Percentiles rank a stretch among this genome's conserved stretches.
phyloP scores from a whole-genome alignment of 352 stramenopile genomes.

The Thraustochytrium striatum region DNA sequence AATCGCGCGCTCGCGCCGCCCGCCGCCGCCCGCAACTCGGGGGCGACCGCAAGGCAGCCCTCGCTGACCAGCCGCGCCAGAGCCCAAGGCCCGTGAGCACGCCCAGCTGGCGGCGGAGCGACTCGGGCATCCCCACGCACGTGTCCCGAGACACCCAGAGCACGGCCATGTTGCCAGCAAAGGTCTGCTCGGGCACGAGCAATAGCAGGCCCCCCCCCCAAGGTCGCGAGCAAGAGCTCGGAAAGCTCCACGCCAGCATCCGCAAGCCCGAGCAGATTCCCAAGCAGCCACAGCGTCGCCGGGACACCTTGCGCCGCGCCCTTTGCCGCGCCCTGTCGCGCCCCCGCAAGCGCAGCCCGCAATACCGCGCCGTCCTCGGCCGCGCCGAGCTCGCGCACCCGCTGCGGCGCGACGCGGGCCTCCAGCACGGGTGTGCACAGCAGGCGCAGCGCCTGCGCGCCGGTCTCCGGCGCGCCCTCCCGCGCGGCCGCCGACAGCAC shows the following conservation, averaged over 20 bases:
- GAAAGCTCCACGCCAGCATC: not conserved
- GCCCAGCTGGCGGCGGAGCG: not conserved
- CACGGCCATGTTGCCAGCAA: conserved; percentile 23
- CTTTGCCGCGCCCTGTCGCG: conserved; percentile 47
- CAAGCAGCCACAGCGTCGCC: conserved; percentile 54
- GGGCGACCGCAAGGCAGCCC: not conserved
- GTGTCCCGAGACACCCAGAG: not conserved
- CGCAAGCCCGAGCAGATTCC: not conserved
- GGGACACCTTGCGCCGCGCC: conserved; percentile 58
- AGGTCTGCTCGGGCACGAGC: conserved; percentile 13
- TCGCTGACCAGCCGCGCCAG: not conserved
- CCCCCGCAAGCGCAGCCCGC: not conserved
- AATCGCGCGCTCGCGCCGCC: not conserved
- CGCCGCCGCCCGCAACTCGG: not conserved
- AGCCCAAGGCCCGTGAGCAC: not conserved
- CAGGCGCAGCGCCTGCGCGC: conserved; percentile 58
- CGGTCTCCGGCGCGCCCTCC: not conserved
- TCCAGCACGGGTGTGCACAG: conserved; percentile 66
- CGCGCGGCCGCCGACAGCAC: not conserved
- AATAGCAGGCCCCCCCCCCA: not conserved
- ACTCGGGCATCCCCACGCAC: conserved; percentile 15
- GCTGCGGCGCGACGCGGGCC: conserved; percentile 54
- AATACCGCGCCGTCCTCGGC: conserved; percentile 62
- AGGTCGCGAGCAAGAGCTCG: not conserved
- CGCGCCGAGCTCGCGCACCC: conserved; percentile 63